phyloP scores from a whole-genome alignment of 2,329 filamentous ascomycete genomes.

The Trichoderma guizhouense region DNA sequence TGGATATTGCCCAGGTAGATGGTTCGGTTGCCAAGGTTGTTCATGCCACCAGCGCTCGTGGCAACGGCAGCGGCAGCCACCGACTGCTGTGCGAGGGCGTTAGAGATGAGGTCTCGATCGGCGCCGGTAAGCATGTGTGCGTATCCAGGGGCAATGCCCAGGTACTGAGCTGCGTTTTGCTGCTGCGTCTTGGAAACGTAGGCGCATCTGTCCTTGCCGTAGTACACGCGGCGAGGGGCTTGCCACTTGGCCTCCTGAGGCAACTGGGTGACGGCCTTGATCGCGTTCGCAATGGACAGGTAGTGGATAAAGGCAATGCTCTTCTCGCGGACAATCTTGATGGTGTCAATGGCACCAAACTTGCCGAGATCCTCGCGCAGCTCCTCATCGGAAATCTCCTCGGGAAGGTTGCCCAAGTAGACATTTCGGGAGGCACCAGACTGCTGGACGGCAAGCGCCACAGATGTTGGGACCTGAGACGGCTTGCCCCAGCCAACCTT shows the following conservation, averaged over 20 bases:
- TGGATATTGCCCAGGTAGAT: slow-evolving; percentile 99
- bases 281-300: slow-evolving; percentile 93
- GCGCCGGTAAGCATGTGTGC: slow-evolving; percentile 94
- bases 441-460: slow-evolving; percentile 95
- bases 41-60: slow-evolving; percentile 92
- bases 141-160: slow-evolving; percentile 94
- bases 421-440: slow-evolving; percentile 96
- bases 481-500: slow-evolving; percentile 99
- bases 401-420: slow-evolving; percentile 88
- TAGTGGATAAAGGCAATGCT: slow-evolving; percentile 98
- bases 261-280: slow-evolving; percentile 95
- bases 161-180: slow-evolving; percentile 96
- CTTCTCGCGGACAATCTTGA: slow-evolving; percentile 98
- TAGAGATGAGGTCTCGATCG: slow-evolving; percentile 94
- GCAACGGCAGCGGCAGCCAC: slow-evolving; percentile 95
- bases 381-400: slow-evolving; percentile 88
- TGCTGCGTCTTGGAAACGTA: slow-evolving; percentile 99
- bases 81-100: slow-evolving; percentile 92
- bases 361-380: slow-evolving; percentile 92
- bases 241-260: slow-evolving; percentile 98
- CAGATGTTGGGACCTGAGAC: slow-evolving; percentile 94
- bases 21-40: slow-evolving; percentile 94
- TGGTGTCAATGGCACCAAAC: slow-evolving; percentile 92
- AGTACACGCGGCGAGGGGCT: slow-evolving; percentile 90
- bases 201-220: slow-evolving; percentile 96